Base-by-base conservation (phyloP, 2,329 filamentous ascomycete genomes). In the Dothidotthia symphoricarpi region DNA sequence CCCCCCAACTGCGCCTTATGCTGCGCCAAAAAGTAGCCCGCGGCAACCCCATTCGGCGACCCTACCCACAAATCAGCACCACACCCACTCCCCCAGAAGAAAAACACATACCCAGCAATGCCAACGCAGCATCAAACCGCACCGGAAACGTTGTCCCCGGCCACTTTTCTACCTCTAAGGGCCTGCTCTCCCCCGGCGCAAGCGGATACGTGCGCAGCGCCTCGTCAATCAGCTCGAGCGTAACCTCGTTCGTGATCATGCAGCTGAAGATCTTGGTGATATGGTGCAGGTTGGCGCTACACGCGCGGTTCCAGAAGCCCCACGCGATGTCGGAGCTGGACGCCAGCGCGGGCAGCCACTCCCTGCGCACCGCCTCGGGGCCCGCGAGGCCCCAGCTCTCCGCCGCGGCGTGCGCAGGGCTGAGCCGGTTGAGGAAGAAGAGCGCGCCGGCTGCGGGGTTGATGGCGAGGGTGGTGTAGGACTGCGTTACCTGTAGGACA, bases 301-400 rank as follows among this genome's bases (percentile, higher is more conserved):
- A 41, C 3, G 38, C 39, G 3, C 42, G 35, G 7, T 39, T 38
- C 47, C 51, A 57, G 26, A 46, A 43, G 3, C 41, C 45, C 52
- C 52, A 57, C 7, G 51, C 39, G 13, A 54, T 33, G 16, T 57
- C 54, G 2, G 52, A 50, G 11, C 40, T 39, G 2, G 39, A 29
- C 3, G 34, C 29, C 2, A 57, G 37, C 5, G 34, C 41, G 11
- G 54, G 52, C 1, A 55, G 45, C 29, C 49, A 44, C 3, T 49
- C 38, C 8, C 28, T 43, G 0, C 27, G 7, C 14, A 36, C 28
- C 5, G 19, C 9, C 5, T 5, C 19, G 19, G 19, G 19, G 3
- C 25, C 27, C 0, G 33, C 15, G 0, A 16, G 2, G 1, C 26
- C 11, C 45, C 45, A 49, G 10, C 41, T 36, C 9, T 34, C 30